Percentiles rank a stretch among this genome's conserved stretches.
Evolutionary conservation across 1,139 yeast genomes (phyloP).

Genomic region (Pneumocystis canis): DNA sequence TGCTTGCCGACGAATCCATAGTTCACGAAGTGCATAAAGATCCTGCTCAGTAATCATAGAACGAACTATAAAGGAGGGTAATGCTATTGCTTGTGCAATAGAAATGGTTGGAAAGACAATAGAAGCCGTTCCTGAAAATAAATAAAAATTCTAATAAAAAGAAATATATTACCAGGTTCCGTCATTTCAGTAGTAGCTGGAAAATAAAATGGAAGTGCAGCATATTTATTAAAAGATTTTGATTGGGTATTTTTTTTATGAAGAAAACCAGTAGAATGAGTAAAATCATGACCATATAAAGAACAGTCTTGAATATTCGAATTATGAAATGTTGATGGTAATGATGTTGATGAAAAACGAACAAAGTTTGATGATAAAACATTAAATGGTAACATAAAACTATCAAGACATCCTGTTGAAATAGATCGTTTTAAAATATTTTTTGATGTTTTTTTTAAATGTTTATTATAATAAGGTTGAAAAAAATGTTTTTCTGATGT

Average conservation of each 20-base stretch:
- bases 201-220: not conserved
- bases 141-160: not conserved
- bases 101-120: not conserved
- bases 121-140: not conserved
- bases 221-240: not conserved
- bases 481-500: not conserved
- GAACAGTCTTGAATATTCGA: not conserved
- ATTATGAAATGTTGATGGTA: not conserved
- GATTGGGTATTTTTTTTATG: not conserved
- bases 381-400: not conserved
- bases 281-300: not conserved
- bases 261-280: not conserved
- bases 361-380: not conserved
- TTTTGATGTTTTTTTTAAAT: not conserved
- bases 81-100: not conserved
- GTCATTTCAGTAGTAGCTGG: not conserved
- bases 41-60: not conserved
- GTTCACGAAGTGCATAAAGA: conserved; percentile 1
- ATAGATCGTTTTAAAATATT: not conserved
- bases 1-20: not conserved
- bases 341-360: not conserved
- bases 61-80: not conserved
- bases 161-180: not conserved
- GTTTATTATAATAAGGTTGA: not conserved
- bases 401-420: not conserved